Conservation (phyloP, 192 early-diverging fungal genomes). For the Haplosporangium gracile region DNA sequence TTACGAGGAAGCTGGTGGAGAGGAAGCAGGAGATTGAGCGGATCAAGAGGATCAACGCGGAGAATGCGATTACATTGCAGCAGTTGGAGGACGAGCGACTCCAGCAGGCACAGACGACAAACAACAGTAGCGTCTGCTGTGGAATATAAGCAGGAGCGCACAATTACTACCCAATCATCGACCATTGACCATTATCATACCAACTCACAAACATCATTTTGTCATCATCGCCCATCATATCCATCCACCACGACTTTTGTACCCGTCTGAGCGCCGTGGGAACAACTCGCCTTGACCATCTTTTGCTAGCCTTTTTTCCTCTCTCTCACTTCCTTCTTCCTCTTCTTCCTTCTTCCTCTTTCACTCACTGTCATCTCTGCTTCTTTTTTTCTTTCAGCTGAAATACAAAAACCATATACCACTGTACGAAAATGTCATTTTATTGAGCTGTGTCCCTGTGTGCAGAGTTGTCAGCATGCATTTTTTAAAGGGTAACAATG, state of each 20-base stretch:
- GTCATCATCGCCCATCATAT: not conserved
- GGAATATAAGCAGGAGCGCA: constrained; percentile 33
- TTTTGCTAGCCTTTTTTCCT: not conserved
- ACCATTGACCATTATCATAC: not conserved
- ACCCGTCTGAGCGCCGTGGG: not conserved
- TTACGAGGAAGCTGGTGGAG: constrained; percentile 63
- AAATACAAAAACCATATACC: constrained; percentile 11
- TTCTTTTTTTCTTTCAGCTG: not conserved
- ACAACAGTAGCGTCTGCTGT: constrained; percentile 42
- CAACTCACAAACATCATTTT: not conserved
- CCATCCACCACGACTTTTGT: not conserved
- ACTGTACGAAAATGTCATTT: not conserved
- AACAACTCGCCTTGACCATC: not conserved
- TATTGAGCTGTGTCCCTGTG: not conserved
- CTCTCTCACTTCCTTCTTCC: not conserved
- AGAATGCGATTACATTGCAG: constrained; percentile 56
- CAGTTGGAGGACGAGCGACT: constrained; percentile 52
- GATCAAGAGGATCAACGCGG: constrained; percentile 46
- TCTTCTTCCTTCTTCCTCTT: not conserved
- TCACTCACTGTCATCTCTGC: not conserved
- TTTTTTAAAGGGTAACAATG: too few relatives aligned
- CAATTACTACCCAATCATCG: not conserved
- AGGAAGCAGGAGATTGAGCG: constrained; percentile 53
- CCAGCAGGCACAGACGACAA: constrained; percentile 43
- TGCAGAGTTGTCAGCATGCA: not conserved